A percentile compares a stretch with the other conserved stretches of the same genome.
Conservation (phyloP, 106 monocot species). For the Dendrobium officinale region DNA sequence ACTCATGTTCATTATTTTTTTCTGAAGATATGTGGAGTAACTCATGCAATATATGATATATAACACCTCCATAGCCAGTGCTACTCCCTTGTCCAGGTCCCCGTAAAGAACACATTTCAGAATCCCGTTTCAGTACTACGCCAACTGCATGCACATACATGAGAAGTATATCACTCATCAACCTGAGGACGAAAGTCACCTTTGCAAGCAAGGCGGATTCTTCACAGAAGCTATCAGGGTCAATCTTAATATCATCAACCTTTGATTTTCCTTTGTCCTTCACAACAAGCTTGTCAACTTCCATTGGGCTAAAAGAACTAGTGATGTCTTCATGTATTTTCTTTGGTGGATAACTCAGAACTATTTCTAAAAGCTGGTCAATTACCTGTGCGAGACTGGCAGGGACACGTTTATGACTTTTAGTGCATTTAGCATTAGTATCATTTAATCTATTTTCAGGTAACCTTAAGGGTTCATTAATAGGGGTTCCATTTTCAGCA, state of each 20-base stretch:
- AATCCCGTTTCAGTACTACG: constrained; percentile 56
- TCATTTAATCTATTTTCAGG: constrained; percentile 43
- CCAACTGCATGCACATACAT: constrained; percentile 66
- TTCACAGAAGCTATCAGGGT: constrained; percentile 36
- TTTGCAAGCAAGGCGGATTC: constrained; percentile 44
- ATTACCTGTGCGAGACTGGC: constrained; percentile 61
- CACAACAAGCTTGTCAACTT: constrained; percentile 41
- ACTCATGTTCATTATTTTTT: constrained; percentile 40
- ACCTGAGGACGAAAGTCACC: constrained; percentile 58
- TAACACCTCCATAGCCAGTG: constrained; percentile 32
- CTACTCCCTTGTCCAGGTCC: constrained; percentile 28
- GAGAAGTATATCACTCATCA: constrained; percentile 77
- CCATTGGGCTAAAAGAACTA: constrained; percentile 29
- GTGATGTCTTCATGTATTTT: constrained; percentile 28
- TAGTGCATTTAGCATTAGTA: constrained; percentile 30
- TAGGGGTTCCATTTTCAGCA: constrained; percentile 25
- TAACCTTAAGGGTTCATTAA: constrained; percentile 30
- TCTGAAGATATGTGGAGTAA: constrained; percentile 42
- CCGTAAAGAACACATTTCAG: constrained; percentile 34
- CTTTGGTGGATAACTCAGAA: constrained; percentile 43
- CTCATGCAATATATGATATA: constrained; percentile 60
- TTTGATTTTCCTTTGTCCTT: constrained; percentile 75
- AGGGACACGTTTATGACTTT: constrained; percentile 50
- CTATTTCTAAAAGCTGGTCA: constrained; percentile 70
- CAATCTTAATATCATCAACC: constrained; percentile 36